These are phyloP conservation scores for Acacia melanoxylon DNA, from an alignment of 306 rosid species.

Conservation along the genomic window DNA sequence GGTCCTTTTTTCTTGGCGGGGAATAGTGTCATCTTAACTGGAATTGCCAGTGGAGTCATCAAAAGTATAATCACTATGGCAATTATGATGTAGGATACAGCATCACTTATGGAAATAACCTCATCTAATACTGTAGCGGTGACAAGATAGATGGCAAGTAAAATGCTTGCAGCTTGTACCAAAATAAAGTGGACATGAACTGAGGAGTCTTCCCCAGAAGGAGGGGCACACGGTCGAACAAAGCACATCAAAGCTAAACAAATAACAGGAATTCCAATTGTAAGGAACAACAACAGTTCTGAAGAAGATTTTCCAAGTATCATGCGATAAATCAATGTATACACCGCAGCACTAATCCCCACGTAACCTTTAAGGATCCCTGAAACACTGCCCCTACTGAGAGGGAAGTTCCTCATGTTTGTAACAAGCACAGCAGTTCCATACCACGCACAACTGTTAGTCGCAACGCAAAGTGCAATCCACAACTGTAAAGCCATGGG, in stretches of 20 bases:
- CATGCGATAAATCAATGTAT: slow-evolving; percentile 64
- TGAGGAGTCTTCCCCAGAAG: slow-evolving; percentile 85
- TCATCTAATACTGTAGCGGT: slow-evolving; percentile 41
- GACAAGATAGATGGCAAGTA: slow-evolving; percentile 70
- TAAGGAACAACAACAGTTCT: slow-evolving; percentile 59
- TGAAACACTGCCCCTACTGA: slow-evolving; percentile 75
- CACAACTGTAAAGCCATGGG: slow-evolving; percentile 57
- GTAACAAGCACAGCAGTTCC: slow-evolving; percentile 80
- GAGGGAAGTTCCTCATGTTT: slow-evolving; percentile 97
- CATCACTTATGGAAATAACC: slow-evolving; percentile 45
- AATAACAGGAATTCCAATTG: slow-evolving; percentile 59
- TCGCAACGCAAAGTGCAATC: slow-evolving; percentile 63
- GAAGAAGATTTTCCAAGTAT: slow-evolving; percentile 56
- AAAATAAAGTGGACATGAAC: slow-evolving; percentile 67
- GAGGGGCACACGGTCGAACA: slow-evolving; percentile 73
- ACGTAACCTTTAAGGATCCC: slow-evolving; percentile 88
- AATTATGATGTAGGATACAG: slow-evolving; percentile 52
- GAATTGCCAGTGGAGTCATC: slow-evolving; percentile 70
- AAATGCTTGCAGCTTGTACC: slow-evolving; percentile 68
- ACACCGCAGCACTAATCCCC: slow-evolving; percentile 81
- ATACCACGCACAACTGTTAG: slow-evolving; percentile 74
- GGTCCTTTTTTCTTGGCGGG: slow-evolving; percentile 41
- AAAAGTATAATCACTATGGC: slow-evolving; percentile 67
- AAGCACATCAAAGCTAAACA: slow-evolving; percentile 73
- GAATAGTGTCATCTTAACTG: slow-evolving; percentile 77